phyloP scores from a whole-genome alignment of 164 flowering plant species.

The Protea cynaroides region DNA sequence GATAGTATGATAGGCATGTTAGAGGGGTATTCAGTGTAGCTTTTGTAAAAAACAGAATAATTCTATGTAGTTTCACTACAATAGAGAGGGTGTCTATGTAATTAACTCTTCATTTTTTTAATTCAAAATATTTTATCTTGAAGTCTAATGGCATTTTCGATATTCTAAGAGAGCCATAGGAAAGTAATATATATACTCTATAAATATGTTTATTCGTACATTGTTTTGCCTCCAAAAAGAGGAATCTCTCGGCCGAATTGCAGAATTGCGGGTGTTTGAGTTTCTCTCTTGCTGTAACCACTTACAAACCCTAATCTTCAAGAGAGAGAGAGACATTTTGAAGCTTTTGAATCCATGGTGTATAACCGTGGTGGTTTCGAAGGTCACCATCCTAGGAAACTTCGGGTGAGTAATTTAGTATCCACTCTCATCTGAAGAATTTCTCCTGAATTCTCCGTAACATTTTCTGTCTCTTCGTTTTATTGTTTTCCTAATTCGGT shows the following conservation, averaged over 20 bases:
- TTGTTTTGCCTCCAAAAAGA: background rate
- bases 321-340: background rate
- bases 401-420: slow-evolving; percentile 54
- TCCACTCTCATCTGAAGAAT: background rate
- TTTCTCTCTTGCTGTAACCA: too few relatives aligned
- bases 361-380: slow-evolving; percentile 65
- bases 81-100: too few relatives aligned
- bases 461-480: background rate
- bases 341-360: slow-evolving; percentile 36
- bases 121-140: too few relatives aligned
- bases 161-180: background rate
- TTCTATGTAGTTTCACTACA: too few relatives aligned
- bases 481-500: slow-evolving; percentile 1
- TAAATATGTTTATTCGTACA: too few relatives aligned
- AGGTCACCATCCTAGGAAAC: slow-evolving; percentile 72
- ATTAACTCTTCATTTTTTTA: too few relatives aligned
- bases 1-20: too few relatives aligned
- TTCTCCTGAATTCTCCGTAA: background rate
- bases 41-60: too few relatives aligned
- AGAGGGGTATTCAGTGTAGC: too few relatives aligned
- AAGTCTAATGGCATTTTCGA: background rate
- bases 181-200: too few relatives aligned
- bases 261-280: background rate
- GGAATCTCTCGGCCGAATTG: background rate
- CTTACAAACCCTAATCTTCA: slow-evolving; percentile 9